Evolutionary conservation across 371 early-diverging fungal species (phyloP).

Genomic region (Caulochytrium protostelioides): DNA sequence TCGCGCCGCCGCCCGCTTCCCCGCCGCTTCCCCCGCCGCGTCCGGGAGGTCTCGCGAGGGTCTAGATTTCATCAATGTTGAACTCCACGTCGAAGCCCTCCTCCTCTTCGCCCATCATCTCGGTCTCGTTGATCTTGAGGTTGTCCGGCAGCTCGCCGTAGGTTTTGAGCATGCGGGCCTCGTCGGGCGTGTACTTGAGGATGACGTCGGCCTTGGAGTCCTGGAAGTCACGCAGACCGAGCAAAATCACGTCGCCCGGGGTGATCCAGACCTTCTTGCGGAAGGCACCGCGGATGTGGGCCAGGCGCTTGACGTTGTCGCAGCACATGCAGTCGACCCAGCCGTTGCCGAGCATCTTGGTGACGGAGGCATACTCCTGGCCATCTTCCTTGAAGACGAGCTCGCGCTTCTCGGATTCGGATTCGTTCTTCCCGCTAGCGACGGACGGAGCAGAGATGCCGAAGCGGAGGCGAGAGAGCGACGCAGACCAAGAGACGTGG

Average conservation of each 20-base stretch:
- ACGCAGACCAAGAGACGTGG: not conserved
- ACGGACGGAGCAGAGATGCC: not conserved
- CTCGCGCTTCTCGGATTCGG: constrained; percentile 83
- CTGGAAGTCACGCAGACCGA: constrained; percentile 90
- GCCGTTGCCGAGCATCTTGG: constrained; percentile 90
- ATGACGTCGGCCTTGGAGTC: constrained; percentile 94
- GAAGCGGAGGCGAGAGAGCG: not conserved
- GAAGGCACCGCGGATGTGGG: constrained; percentile 94
- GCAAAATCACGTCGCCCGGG: constrained; percentile 83
- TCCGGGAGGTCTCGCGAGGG: too few relatives aligned
- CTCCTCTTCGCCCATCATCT: constrained; percentile 14
- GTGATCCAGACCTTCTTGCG: constrained; percentile 90
- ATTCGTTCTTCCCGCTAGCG: constrained; percentile 91
- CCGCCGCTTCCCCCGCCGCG: too few relatives aligned
- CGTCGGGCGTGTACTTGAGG: constrained; percentile 90
- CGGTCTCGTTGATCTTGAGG: constrained; percentile 30
- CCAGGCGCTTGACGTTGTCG: constrained; percentile 80
- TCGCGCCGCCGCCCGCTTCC: too few relatives aligned
- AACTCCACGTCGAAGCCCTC: constrained; percentile 66
- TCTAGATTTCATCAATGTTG: constrained; percentile 66
- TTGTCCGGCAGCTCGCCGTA: constrained; percentile 94
- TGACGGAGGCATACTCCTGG: constrained; percentile 91
- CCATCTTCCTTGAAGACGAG: constrained; percentile 83
- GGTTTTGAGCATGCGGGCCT: constrained; percentile 86
- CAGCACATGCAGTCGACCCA: constrained; percentile 85